Evolutionary conservation across 2,329 filamentous ascomycete genomes (phyloP).

Genomic region (Aotearoamyces nothofagi): DNA sequence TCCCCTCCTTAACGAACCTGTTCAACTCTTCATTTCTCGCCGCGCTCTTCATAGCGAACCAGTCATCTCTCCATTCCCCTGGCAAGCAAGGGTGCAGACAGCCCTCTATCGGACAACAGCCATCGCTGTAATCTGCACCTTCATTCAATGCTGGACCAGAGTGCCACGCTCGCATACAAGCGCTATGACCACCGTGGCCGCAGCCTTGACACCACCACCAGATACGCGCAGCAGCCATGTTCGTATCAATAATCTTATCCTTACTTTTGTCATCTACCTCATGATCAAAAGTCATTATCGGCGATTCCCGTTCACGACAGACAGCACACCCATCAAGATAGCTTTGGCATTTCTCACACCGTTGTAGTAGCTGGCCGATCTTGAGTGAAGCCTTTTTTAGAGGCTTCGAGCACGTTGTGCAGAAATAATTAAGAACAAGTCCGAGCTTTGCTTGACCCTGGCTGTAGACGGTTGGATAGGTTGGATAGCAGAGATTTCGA

Average conservation of each 20-base stretch:
- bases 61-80: constrained; percentile 31
- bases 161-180: constrained; percentile 46
- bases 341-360: constrained; percentile 37
- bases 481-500: constrained; percentile 40
- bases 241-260: neutral
- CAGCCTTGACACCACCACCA: constrained; percentile 54
- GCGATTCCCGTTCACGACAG: constrained; percentile 29
- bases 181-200: constrained; percentile 44
- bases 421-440: constrained; percentile 35
- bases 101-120: constrained; percentile 48
- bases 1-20: constrained; percentile 12
- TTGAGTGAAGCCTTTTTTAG: constrained; percentile 24
- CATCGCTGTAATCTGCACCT: constrained; percentile 27
- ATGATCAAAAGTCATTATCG: neutral
- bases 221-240: constrained; percentile 8
- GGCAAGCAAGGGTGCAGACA: constrained; percentile 49
- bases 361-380: constrained; percentile 32
- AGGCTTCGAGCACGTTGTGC: constrained; percentile 39
- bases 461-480: constrained; percentile 37
- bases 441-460: constrained; percentile 38
- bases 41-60: constrained; percentile 5
- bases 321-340: constrained; percentile 42
- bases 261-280: neutral
- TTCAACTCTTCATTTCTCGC: constrained; percentile 30
- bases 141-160: constrained; percentile 16